Base-by-base conservation (phyloP, 2,329 filamentous ascomycete species). In the Nothophoma quercina region DNA sequence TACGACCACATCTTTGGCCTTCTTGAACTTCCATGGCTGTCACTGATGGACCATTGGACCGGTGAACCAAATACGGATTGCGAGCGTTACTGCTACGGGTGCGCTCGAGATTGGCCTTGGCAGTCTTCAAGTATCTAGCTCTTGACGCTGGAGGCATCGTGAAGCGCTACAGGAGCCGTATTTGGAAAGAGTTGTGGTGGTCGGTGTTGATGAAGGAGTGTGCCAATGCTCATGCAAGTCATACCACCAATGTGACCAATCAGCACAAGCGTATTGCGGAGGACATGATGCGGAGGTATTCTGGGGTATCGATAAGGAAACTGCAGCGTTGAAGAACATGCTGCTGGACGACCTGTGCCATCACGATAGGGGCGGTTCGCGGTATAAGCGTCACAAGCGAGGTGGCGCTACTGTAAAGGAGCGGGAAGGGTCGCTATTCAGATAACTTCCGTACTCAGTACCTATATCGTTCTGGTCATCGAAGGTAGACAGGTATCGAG, bases 171-270 rank as follows among this genome's bases (percentile, higher is more conserved):
- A 60, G 73, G 72, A 54, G 73, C 71, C 73, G 75, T 75, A 57
- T 85, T 63, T 84, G 84, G 12, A 78, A 75, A 48, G 72, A 77
- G 26, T 74, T 89, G 64, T 28, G 5, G 26, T 4, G 10, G 5
- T 28, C 13, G 26, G 13, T 28, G 26, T 12, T 12, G 6, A 7
- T 28, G 4, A 10, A 28, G 13, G 4, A 4, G 9, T 4, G 26
- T 28, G 26, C 10, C 5, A 28, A 12, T 28, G n/a, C 26, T 26
- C 38, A 36, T 42, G 46, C 46, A 50, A 38, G 39, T 25, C 39
- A 51, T 48, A 28, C 26, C 19, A 39, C 9, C 21, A 16, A 38
- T 29, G 34, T 5, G 56, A 64, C 65, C 33, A 48, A 67, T 62
- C 25, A 26, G 63, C 63, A 56, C 59, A 70, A 70, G 68, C 65